These are phyloP conservation scores for Paraphoma chrysanthemicola DNA, from an alignment of 2,329 filamentous ascomycete genomes.

Conservation along the genomic window DNA sequence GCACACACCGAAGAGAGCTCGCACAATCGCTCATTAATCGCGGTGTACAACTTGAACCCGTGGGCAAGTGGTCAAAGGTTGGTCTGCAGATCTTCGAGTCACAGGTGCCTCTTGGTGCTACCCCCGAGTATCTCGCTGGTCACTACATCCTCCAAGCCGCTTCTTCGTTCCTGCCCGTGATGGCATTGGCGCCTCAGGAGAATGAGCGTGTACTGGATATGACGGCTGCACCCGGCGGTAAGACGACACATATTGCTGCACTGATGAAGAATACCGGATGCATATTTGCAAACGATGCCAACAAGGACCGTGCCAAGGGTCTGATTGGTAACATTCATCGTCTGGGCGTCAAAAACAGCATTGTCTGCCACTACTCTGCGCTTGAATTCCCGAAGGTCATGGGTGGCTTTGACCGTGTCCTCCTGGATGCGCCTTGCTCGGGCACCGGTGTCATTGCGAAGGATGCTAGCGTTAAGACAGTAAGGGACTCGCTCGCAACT, in stretches of 20 bases:
- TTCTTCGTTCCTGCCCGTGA: slow-evolving; percentile 94
- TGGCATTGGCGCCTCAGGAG: slow-evolving; percentile 94
- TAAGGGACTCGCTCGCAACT: neutral
- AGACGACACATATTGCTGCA: slow-evolving; percentile 95
- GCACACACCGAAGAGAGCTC: slow-evolving; percentile 77
- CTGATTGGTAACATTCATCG: slow-evolving; percentile 95
- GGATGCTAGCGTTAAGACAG: slow-evolving; percentile 92
- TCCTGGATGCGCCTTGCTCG: slow-evolving; percentile 94
- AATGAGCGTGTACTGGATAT: slow-evolving; percentile 91
- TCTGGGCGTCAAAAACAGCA: slow-evolving; percentile 88
- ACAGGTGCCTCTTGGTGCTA: slow-evolving; percentile 85
- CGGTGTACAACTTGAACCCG: slow-evolving; percentile 92
- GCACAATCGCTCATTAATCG: slow-evolving; percentile 95
- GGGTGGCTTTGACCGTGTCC: slow-evolving; percentile 92
- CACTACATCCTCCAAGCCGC: slow-evolving; percentile 98
- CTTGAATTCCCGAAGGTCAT: slow-evolving; percentile 93
- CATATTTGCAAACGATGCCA: slow-evolving; percentile 96
- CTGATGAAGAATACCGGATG: slow-evolving; percentile 97
- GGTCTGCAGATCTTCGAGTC: slow-evolving; percentile 96
- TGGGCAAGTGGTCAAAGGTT: slow-evolving; percentile 99
- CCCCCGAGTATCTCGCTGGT: slow-evolving; percentile 94
- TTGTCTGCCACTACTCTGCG: slow-evolving; percentile 95
- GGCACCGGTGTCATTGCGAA: slow-evolving; percentile 98
- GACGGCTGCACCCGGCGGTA: slow-evolving; percentile 94
- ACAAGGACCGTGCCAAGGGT: slow-evolving; percentile 92